These are phyloP conservation scores for Ascomycota sp. DNA, from an alignment of 2,329 filamentous ascomycete genomes.

Conservation along the genomic window DNA sequence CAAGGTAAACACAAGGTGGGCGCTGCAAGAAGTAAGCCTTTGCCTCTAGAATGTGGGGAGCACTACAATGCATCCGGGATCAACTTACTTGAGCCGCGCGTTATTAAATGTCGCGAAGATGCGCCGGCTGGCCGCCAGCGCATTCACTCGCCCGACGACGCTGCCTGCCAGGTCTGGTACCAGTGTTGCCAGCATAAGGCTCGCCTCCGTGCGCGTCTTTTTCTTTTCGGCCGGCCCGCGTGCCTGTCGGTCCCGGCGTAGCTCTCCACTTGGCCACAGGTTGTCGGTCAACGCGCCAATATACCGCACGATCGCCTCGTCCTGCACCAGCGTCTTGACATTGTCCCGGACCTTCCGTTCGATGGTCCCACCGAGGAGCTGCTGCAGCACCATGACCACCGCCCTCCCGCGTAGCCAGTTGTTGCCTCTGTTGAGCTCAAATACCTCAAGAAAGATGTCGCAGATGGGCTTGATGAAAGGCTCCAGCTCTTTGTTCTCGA, in stretches of 20 bases:
- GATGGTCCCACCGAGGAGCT: slow-evolving; percentile 84
- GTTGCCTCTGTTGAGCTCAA: slow-evolving; percentile 82
- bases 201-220: slow-evolving; percentile 66
- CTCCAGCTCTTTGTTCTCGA: slow-evolving; percentile 70
- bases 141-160: slow-evolving; percentile 81
- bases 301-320: slow-evolving; percentile 58
- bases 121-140: slow-evolving; percentile 68
- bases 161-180: slow-evolving; percentile 78
- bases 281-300: slow-evolving; percentile 48
- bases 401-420: slow-evolving; percentile 93
- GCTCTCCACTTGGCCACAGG: slow-evolving; percentile 58
- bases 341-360: slow-evolving; percentile 85
- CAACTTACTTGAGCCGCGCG: slow-evolving; percentile 57
- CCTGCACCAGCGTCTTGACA: slow-evolving; percentile 48
- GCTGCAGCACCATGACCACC: slow-evolving; percentile 87
- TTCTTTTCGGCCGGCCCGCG: slow-evolving; percentile 53
- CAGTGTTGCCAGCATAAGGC: slow-evolving; percentile 68
- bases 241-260: slow-evolving; percentile 24
- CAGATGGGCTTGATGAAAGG: slow-evolving; percentile 97
- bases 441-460: slow-evolving; percentile 87
- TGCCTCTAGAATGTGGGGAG: too few relatives aligned
- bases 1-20: slow-evolving; percentile 47
- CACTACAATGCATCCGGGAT: too few relatives aligned
- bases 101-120: slow-evolving; percentile 88
- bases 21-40: slow-evolving; percentile 15